A percentile compares a stretch with the other conserved stretches of the same genome.
Evolutionary conservation across 2,329 filamentous ascomycete genomes (phyloP).

Genomic region (Mollisiaceae sp.): DNA sequence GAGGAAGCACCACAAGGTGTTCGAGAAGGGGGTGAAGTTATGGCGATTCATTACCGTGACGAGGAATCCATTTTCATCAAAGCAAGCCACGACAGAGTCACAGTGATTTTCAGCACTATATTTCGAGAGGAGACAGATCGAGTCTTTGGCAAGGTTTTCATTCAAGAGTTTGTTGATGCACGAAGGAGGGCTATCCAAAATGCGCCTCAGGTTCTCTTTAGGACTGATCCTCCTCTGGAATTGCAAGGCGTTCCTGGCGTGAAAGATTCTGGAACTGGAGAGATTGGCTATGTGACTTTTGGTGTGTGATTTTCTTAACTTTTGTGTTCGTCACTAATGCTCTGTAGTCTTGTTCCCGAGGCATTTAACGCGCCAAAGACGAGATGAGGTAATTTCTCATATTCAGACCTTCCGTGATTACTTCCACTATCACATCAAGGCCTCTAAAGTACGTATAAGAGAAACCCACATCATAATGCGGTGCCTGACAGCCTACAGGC

Average conservation of each 20-base stretch:
- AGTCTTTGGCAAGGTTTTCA: slow-evolving; percentile 97
- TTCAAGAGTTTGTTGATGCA: slow-evolving; percentile 98
- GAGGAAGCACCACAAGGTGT: slow-evolving; percentile 94
- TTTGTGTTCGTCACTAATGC: slow-evolving; percentile 28
- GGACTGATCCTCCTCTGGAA: slow-evolving; percentile 92
- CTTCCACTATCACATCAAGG: slow-evolving; percentile 99
- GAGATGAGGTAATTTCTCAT: slow-evolving; percentile 95
- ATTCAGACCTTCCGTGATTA: slow-evolving; percentile 99
- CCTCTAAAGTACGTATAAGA: slow-evolving; percentile 72
- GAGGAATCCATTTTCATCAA: slow-evolving; percentile 99
- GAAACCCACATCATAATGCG: background rate
- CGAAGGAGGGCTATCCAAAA: slow-evolving; percentile 95
- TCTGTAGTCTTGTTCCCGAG: slow-evolving; percentile 86
- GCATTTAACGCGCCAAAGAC: slow-evolving; percentile 87
- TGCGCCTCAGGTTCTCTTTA: slow-evolving; percentile 95
- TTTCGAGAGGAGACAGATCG: slow-evolving; percentile 98
- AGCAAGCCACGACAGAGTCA: slow-evolving; percentile 94
- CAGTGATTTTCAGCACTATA: slow-evolving; percentile 97
- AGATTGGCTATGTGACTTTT: slow-evolving; percentile 98
- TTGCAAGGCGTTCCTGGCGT: slow-evolving; percentile 87
- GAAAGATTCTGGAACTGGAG: slow-evolving; percentile 73
- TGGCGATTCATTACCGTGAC: slow-evolving; percentile 97
- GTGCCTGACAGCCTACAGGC: slow-evolving; percentile 56
- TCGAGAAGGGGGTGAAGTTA: slow-evolving; percentile 86
- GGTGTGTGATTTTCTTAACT: slow-evolving; percentile 57